Base-by-base conservation (phyloP, 306 rosid genomes). In the Dalbergia cultrata region DNA sequence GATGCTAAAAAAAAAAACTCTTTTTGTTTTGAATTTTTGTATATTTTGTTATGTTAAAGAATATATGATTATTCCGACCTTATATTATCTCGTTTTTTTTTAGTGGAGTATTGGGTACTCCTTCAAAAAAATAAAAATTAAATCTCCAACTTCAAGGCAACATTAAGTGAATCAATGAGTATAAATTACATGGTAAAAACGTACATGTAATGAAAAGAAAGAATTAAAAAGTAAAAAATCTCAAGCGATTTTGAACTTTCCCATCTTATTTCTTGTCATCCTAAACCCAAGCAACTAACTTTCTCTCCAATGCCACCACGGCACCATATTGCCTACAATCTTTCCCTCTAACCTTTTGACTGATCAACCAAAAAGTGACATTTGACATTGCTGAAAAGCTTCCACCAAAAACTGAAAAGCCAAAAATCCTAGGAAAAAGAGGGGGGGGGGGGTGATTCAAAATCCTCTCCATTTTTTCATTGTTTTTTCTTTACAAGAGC, bases 191-290 rank as follows among this genome's bases (percentile, higher is more conserved):
- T 57, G 39, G 13, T 5, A 8, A 13, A 37, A 12, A 18, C 18
- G n/a, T 21, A 56, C 54, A 14, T 19, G 37, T 8, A 33, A 34
- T 16, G 53, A 37, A 18, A 8, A 58, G 45, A 56, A n/a, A 37
- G 57, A 17, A 73, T 17, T 5, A 13, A 9, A 14, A 63, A 21
- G 18, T 8, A 1, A 45, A 4, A 67, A 43, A 26, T n/a, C 9
- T 31, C 45, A 52, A 31, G 54, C 14, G 61, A 70, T 49, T 13
- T 52, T 34, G 9, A 70, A 33, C 49, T 53, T 31, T 31, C 64
- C 49, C 63, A 33, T 52, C 17, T 52, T 34, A 52, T 70, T 49
- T 34, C 76, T 16, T 33, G n/a, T 33, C 75, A 50, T 70, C 63
- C 16, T 53, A 33, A n/a, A 31, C 75, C 44, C 60, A 33, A 53